These are phyloP conservation scores for Forsythia suspensa DNA, from an alignment of 257 asterid species.

Conservation along the genomic window DNA sequence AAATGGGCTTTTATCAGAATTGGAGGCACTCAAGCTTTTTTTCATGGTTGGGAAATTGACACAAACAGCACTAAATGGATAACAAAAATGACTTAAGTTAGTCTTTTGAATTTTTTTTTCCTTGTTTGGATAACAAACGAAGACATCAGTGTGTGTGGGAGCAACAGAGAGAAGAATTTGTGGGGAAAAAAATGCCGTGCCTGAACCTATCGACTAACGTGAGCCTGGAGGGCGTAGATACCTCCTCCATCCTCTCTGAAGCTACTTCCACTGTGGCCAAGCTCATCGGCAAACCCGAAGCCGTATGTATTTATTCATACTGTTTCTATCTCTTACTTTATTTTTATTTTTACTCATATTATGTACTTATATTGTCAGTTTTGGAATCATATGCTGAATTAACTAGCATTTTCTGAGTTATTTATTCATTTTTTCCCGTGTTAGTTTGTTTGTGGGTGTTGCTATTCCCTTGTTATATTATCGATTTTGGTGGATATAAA, in stretches of 20 bases:
- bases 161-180: constrained; percentile 15
- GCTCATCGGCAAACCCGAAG: constrained; percentile 89
- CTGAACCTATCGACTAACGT: constrained; percentile 87
- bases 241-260: constrained; percentile 86
- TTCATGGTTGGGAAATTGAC: not conserved
- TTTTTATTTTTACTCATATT: not conserved
- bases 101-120: not conserved
- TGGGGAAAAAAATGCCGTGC: constrained; percentile 77
- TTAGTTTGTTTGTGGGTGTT: not conserved
- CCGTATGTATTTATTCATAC: constrained; percentile 36
- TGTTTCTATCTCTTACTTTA: not conserved
- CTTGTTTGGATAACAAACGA: not conserved
- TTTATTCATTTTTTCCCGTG: too few relatives aligned
- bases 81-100: not conserved
- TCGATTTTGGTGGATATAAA: not conserved
- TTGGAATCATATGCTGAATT: not conserved
- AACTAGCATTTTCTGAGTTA: not conserved
- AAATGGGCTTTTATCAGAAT: too few relatives aligned
- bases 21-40: too few relatives aligned
- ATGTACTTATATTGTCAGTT: not conserved
- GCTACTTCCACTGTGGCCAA: constrained; percentile 88
- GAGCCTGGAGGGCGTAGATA: constrained; percentile 75
- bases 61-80: not conserved
- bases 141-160: not conserved
- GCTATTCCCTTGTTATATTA: not conserved